A percentile compares a stretch with the other conserved stretches of the same genome.
These are phyloP conservation scores for Akanthomyces dipterigenus DNA, from an alignment of 2,329 filamentous ascomycete genomes.

Conservation along the genomic window DNA sequence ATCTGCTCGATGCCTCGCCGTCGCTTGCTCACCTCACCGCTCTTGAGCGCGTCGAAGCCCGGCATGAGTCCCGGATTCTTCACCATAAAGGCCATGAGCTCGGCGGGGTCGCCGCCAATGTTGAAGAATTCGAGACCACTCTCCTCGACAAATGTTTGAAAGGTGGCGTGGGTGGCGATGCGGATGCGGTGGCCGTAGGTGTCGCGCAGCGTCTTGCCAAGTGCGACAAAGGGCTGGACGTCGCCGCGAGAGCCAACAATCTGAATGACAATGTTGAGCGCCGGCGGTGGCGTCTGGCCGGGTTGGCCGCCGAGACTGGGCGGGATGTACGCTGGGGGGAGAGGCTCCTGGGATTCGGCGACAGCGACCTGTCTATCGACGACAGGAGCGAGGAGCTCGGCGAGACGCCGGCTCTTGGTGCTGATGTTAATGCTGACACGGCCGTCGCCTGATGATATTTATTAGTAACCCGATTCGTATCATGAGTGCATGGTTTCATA, in stretches of 20 bases:
- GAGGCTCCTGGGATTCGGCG: constrained; percentile 31
- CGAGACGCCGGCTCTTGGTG: constrained; percentile 59
- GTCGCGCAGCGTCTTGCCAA: constrained; percentile 58
- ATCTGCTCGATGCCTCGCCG: constrained; percentile 72
- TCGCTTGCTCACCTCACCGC: constrained; percentile 68
- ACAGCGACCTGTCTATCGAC: constrained; percentile 50
- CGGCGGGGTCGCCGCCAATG: constrained; percentile 68
- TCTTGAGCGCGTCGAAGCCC: constrained; percentile 67
- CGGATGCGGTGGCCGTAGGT: constrained; percentile 65
- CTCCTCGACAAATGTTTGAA: constrained; percentile 61
- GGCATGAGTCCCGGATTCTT: constrained; percentile 84
- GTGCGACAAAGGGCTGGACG: constrained; percentile 67
- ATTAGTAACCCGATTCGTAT: neutral
- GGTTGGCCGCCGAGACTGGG: constrained; percentile 62
- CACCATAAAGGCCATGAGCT: constrained; percentile 86
- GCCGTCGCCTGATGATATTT: constrained; percentile 52
- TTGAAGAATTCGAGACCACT: constrained; percentile 69
- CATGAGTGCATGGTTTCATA: neutral
- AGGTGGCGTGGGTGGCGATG: constrained; percentile 65
- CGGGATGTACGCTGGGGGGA: constrained; percentile 65
- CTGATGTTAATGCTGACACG: constrained; percentile 75
- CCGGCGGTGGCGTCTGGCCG: constrained; percentile 45
- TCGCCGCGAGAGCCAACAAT: constrained; percentile 70
- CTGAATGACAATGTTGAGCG: constrained; percentile 65
- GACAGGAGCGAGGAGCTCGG: constrained; percentile 60